A percentile compares a stretch with the other conserved stretches of the same genome.
phyloP scores from a whole-genome alignment of 1,139 yeast genomes.

The Zygoascus meyerae region DNA sequence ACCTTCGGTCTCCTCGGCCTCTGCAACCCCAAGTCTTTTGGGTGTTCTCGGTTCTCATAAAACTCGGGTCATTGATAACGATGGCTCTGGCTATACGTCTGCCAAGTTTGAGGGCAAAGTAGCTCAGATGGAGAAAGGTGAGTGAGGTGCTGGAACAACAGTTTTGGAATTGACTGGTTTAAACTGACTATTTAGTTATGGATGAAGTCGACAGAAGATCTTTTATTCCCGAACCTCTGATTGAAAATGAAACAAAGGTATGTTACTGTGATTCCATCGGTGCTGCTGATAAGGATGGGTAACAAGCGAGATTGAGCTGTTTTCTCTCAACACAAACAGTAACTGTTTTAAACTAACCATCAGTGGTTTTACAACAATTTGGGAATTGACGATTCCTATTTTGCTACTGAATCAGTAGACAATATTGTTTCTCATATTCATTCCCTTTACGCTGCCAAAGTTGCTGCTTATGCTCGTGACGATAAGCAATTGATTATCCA shows the following conservation, averaged over 20 bases:
- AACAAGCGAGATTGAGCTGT: too few relatives aligned
- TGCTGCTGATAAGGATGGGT: background rate
- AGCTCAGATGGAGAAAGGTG: constrained; percentile 61
- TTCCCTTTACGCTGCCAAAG: constrained; percentile 86
- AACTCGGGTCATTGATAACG: constrained; percentile 22
- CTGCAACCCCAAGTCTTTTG: constrained; percentile 12
- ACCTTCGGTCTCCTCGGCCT: constrained; percentile 10
- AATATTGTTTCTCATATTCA: constrained; percentile 78
- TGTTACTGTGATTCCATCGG: constrained; percentile 16
- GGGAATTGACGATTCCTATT: constrained; percentile 87
- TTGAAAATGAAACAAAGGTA: constrained; percentile 70
- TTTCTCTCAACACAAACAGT: background rate
- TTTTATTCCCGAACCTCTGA: constrained; percentile 79
- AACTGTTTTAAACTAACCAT: background rate
- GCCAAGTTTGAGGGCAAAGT: constrained; percentile 76
- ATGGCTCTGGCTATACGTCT: constrained; percentile 57
- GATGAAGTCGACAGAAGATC: constrained; percentile 80
- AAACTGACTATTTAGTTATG: constrained; percentile 45
- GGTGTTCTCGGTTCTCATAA: constrained; percentile 12
- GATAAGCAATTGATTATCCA: constrained; percentile 58
- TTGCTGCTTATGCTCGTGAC: constrained; percentile 71
- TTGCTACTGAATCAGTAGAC: constrained; percentile 75
- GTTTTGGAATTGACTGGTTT: too few relatives aligned
- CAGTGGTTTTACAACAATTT: constrained; percentile 80
- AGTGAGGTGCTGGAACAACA: constrained; percentile 10